Conservation (phyloP, 805 yeast species). For the Myxozyma lipomycoides region DNA sequence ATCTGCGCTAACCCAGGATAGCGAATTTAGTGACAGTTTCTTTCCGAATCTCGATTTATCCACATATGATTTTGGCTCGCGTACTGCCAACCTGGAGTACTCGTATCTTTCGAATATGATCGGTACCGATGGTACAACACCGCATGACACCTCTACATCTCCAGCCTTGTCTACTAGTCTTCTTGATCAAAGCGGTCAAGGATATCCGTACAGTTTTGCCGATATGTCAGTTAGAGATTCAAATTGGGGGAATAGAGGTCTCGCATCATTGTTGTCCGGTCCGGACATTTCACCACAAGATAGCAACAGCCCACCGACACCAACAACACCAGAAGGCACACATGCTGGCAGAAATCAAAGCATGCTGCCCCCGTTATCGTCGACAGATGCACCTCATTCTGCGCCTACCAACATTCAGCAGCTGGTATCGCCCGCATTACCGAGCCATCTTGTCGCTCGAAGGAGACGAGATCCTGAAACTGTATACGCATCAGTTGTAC, state of each 20-base stretch:
- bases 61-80: constrained; percentile 35
- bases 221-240: constrained; percentile 26
- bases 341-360: background rate
- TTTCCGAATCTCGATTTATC: constrained; percentile 19
- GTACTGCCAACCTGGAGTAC: constrained; percentile 39
- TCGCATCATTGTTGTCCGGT: constrained; percentile 23
- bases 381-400: background rate
- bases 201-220: constrained; percentile 12
- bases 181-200: background rate
- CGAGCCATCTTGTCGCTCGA: constrained; percentile 8
- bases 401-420: background rate
- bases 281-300: constrained; percentile 18
- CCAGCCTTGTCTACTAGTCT: background rate
- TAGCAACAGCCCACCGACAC: constrained; percentile 26
- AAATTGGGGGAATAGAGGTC: constrained; percentile 26
- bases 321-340: constrained; percentile 1
- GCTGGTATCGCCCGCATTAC: constrained; percentile 2
- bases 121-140: constrained; percentile 15
- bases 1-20: constrained; percentile 11
- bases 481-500: constrained; percentile 64
- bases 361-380: background rate
- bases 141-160: constrained; percentile 2
- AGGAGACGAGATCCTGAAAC: constrained; percentile 25
- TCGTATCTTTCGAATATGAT: constrained; percentile 37
- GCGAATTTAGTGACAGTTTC: constrained; percentile 14